Evolutionary conservation across 495 filamentous ascomycete species (phyloP).

Genomic region (Penicillium bialowiezense): DNA sequence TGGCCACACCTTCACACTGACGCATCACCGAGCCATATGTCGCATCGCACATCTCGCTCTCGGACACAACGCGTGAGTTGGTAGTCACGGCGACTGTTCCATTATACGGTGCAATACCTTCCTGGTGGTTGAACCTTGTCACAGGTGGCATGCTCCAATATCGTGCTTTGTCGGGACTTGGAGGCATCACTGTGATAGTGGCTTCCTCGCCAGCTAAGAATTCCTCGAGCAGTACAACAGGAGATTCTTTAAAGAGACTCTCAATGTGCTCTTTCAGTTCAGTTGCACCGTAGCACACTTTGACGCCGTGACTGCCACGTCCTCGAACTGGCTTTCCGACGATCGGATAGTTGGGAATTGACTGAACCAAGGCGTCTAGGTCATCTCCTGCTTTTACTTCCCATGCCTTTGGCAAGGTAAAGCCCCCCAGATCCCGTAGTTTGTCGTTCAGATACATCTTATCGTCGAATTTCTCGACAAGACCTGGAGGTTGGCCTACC

Average conservation of each 20-base stretch:
- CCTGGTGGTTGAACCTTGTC: constrained; percentile 33
- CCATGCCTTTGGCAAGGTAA: constrained; percentile 22
- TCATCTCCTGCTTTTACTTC: constrained; percentile 5
- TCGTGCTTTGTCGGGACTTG: constrained; percentile 9
- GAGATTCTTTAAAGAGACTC: constrained; percentile 24
- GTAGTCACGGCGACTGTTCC: constrained; percentile 31
- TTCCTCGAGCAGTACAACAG: constrained; percentile 34
- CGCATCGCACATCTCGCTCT: constrained; percentile 15
- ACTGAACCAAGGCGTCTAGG: constrained; percentile 5
- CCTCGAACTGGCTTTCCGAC: constrained; percentile 31
- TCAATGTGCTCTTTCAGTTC: constrained; percentile 24
- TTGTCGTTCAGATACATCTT: constrained; percentile 36
- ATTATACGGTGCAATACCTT: constrained; percentile 35
- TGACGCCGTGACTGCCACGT: constrained; percentile 35
- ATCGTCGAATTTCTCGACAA: constrained; percentile 40
- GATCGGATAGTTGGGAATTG: constrained; percentile 22
- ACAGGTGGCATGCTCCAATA: constrained; percentile 37
- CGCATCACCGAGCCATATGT: constrained; percentile 19
- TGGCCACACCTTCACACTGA: constrained; percentile 31
- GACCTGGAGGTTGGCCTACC: constrained; percentile 32
- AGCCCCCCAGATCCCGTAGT: constrained; percentile 14
- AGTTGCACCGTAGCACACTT: constrained; percentile 20
- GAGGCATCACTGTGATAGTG: constrained; percentile 42
- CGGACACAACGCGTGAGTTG: constrained; percentile 24
- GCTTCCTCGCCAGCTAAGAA: constrained; percentile 38